These are phyloP conservation scores for Picochlorum sp. DNA, from an alignment of 139 green algal genomes.

Conservation along the genomic window DNA sequence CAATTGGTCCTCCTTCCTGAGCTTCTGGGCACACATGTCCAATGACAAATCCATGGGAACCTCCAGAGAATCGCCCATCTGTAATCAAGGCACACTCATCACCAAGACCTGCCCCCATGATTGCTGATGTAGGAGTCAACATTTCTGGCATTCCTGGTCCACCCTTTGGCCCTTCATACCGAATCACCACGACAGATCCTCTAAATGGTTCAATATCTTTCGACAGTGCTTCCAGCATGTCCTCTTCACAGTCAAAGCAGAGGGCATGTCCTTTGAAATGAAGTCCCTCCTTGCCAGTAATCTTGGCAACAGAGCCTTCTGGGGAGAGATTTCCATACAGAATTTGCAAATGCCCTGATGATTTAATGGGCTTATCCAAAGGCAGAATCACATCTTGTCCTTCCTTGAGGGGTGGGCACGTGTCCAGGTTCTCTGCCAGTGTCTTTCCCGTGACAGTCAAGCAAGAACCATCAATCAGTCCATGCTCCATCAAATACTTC, in stretches of 20 bases:
- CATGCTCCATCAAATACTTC: slow-evolving; percentile 89
- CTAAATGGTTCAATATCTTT: slow-evolving; percentile 63
- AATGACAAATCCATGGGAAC: slow-evolving; percentile 96
- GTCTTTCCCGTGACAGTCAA: slow-evolving; percentile 88
- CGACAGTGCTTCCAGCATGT: slow-evolving; percentile 84
- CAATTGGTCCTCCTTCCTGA: slow-evolving; percentile 87
- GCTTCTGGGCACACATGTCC: slow-evolving; percentile 94
- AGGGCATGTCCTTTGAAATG: slow-evolving; percentile 59
- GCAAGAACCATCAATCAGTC: slow-evolving; percentile 82
- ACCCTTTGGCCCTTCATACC: slow-evolving; percentile 94
- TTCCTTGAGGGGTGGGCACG: slow-evolving; percentile 65
- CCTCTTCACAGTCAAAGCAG: slow-evolving; percentile 91
- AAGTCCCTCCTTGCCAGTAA: slow-evolving; percentile 83
- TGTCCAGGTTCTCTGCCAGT: slow-evolving; percentile 85
- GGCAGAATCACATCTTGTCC: slow-evolving; percentile 84
- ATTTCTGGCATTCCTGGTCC: slow-evolving; percentile 99
- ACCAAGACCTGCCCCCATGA: slow-evolving; percentile 96
- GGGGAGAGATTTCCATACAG: slow-evolving; percentile 94
- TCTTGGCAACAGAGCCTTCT: slow-evolving; percentile 94
- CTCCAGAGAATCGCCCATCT: slow-evolving; percentile 91
- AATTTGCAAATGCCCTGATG: slow-evolving; percentile 61
- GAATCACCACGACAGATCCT: slow-evolving; percentile 84
- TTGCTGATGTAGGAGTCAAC: slow-evolving; percentile 91
- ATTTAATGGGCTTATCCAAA: slow-evolving; percentile 85
- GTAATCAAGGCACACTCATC: slow-evolving; percentile 94